Evolutionary conservation across 225 moss, liverwort and hornwort genomes (phyloP).

Genomic region (Pseudisothecium myosuroides): DNA sequence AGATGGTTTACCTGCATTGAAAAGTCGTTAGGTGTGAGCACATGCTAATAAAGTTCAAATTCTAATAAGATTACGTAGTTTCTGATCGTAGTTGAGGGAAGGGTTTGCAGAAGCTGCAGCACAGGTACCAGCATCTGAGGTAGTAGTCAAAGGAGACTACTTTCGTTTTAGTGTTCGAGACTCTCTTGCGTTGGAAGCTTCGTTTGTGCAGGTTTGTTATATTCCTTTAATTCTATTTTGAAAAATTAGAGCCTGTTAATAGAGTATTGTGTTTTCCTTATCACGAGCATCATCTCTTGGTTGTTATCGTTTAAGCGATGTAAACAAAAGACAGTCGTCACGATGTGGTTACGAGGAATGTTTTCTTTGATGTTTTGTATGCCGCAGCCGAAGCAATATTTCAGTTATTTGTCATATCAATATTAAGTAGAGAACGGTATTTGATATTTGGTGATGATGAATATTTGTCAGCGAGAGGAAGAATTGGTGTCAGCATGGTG

Average conservation of each 20-base stretch:
- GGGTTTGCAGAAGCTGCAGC: slow-evolving; percentile 84
- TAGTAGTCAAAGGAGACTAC: slow-evolving; percentile 87
- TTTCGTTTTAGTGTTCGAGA: slow-evolving; percentile 91
- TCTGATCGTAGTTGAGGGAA: slow-evolving; percentile 3
- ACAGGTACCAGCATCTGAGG: slow-evolving; percentile 71
- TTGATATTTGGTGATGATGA: not conserved
- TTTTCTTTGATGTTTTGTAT: not conserved
- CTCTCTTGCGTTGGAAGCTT: slow-evolving; percentile 85
- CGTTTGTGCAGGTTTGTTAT: slow-evolving; percentile 75
- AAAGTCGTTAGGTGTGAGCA: not conserved
- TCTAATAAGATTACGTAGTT: not conserved
- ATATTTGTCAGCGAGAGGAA: slow-evolving; percentile 69
- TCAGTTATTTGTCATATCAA: not conserved
- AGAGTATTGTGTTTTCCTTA: not conserved
- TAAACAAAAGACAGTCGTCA: not conserved
- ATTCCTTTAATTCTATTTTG: not conserved
- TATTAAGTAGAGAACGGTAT: not conserved
- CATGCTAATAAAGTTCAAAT: not conserved
- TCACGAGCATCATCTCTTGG: not conserved
- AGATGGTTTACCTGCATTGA: too few species aligned
- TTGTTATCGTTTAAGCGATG: not conserved
- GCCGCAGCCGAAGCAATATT: not conserved
- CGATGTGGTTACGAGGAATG: not conserved
- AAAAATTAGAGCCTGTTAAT: not conserved
- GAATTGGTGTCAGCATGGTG: slow-evolving; percentile 94